Percentiles rank a stretch among this genome's conserved stretches.
These are phyloP conservation scores for Trypethelium eluteriae DNA, from an alignment of 495 filamentous ascomycete species.

Conservation along the genomic window DNA sequence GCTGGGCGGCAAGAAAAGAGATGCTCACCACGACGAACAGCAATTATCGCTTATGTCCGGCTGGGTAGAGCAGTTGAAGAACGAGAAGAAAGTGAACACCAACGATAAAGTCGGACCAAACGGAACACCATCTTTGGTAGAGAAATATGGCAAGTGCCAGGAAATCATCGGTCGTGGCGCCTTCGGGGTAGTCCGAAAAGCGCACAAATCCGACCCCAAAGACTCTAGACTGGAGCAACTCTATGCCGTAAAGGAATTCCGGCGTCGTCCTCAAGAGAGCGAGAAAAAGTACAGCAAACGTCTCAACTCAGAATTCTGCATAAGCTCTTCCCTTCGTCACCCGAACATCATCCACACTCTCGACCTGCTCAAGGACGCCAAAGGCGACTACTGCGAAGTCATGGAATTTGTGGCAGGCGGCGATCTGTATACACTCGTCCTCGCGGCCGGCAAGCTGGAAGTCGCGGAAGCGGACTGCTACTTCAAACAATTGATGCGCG, in stretches of 20 bases:
- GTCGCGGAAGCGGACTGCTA: slow-evolving; percentile 93
- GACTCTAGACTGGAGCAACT: slow-evolving; percentile 79
- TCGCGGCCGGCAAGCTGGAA: slow-evolving; percentile 87
- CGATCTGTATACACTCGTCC: slow-evolving; percentile 89
- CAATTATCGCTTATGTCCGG: slow-evolving; percentile 88
- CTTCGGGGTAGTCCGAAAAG: slow-evolving; percentile 95
- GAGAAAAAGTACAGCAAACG: slow-evolving; percentile 97
- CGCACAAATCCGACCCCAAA: slow-evolving; percentile 84
- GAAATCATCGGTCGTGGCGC: slow-evolving; percentile 96
- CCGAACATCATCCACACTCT: slow-evolving; percentile 98
- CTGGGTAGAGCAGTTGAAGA: slow-evolving; percentile 91
- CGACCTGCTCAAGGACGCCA: slow-evolving; percentile 88
- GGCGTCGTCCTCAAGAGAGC: slow-evolving; percentile 84
- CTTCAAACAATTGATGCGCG: slow-evolving; percentile 99
- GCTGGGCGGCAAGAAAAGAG: slow-evolving; percentile 64
- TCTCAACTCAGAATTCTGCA: slow-evolving; percentile 97
- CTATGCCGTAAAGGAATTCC: slow-evolving; percentile 97
- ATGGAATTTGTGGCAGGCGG: slow-evolving; percentile 99
- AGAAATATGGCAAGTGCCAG: slow-evolving; percentile 98
- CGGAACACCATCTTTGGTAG: slow-evolving; percentile 72
- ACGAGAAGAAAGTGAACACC: slow-evolving; percentile 70
- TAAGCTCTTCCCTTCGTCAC: slow-evolving; percentile 90
- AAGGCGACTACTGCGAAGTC: slow-evolving; percentile 97
- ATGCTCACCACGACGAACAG: slow-evolving; percentile 63
- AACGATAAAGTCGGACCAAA: slow-evolving; percentile 71